A percentile compares a stretch with the other conserved stretches of the same genome.
These are phyloP conservation scores for Discostella stelligera DNA, from an alignment of 352 stramenopile species.

Conservation along the genomic window DNA sequence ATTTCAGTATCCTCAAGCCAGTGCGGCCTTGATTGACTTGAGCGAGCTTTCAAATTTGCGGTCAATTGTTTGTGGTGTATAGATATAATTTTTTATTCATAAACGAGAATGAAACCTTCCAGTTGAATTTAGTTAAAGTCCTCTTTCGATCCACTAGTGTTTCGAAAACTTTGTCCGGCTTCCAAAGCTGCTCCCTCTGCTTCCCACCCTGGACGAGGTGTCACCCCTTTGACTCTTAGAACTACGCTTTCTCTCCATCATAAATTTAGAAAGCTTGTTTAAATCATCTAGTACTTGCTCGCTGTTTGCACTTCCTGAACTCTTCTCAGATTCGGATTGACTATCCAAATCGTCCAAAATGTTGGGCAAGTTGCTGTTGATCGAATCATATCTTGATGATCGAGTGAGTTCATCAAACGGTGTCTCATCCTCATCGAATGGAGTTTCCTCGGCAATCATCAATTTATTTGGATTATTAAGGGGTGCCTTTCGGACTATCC, in stretches of 20 bases:
- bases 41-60: background rate
- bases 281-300: conserved; percentile 39
- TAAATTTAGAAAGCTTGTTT: conserved; percentile 34
- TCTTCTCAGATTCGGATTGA: conserved; percentile 16
- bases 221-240: conserved; percentile 8
- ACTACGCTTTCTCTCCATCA: conserved; percentile 32
- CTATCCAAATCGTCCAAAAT: conserved; percentile 16
- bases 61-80: background rate
- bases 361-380: background rate
- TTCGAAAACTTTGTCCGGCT: background rate
- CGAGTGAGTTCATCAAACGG: conserved; percentile 31
- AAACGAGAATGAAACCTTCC: background rate
- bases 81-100: background rate
- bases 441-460: conserved; percentile 35
- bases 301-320: conserved; percentile 19
- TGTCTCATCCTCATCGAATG: conserved; percentile 47
- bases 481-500: conserved; percentile 24
- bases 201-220: background rate
- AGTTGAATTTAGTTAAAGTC: background rate
- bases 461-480: conserved; percentile 6
- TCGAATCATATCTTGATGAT: background rate
- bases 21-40: conserved; percentile 21
- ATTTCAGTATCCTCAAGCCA: conserved; percentile 20
- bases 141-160: background rate
- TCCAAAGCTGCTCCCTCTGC: background rate